These are phyloP conservation scores for Podospora didyma DNA, from an alignment of 495 filamentous ascomycete species.

Conservation along the genomic window DNA sequence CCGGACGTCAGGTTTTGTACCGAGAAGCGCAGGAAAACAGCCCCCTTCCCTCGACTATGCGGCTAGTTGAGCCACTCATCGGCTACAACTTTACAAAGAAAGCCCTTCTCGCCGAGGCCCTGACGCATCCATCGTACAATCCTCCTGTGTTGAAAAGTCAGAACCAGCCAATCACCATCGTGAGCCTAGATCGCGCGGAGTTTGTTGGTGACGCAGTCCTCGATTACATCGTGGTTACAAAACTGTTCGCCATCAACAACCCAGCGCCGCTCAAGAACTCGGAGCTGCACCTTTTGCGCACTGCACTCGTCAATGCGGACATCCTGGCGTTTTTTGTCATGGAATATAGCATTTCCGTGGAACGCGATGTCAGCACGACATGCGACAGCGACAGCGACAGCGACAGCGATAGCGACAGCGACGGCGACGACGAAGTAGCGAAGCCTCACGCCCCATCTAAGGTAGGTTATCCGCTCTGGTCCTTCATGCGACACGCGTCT, in stretches of 20 bases:
- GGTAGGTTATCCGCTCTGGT: slow-evolving; percentile 53
- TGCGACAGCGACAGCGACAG: not conserved
- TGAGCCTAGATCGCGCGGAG: slow-evolving; percentile 83
- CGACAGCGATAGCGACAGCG: too few relatives aligned
- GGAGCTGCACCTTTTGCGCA: slow-evolving; percentile 69
- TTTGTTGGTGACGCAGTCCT: slow-evolving; percentile 87
- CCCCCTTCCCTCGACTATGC: slow-evolving; percentile 22
- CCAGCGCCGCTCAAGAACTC: slow-evolving; percentile 50
- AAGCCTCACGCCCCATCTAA: slow-evolving; percentile 8
- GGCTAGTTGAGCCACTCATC: slow-evolving; percentile 53
- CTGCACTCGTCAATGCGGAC: slow-evolving; percentile 76
- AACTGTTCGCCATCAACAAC: slow-evolving; percentile 27
- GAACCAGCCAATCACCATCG: slow-evolving; percentile 28
- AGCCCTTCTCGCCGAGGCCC: slow-evolving; percentile 71
- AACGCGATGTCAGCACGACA: slow-evolving; percentile 11
- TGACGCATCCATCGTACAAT: slow-evolving; percentile 76
- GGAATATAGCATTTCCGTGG: slow-evolving; percentile 39
- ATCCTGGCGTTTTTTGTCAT: slow-evolving; percentile 86
- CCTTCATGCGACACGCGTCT: slow-evolving; percentile 61
- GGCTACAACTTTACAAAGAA: slow-evolving; percentile 71
- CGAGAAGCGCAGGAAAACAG: slow-evolving; percentile 25
- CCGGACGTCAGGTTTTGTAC: slow-evolving; percentile 29
- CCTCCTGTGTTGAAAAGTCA: not conserved
- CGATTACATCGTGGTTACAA: slow-evolving; percentile 66
- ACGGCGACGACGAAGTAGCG: not conserved